Evolutionary conservation across 2,329 filamentous ascomycete species (phyloP).

Genomic region (Magnaporthales sp.): DNA sequence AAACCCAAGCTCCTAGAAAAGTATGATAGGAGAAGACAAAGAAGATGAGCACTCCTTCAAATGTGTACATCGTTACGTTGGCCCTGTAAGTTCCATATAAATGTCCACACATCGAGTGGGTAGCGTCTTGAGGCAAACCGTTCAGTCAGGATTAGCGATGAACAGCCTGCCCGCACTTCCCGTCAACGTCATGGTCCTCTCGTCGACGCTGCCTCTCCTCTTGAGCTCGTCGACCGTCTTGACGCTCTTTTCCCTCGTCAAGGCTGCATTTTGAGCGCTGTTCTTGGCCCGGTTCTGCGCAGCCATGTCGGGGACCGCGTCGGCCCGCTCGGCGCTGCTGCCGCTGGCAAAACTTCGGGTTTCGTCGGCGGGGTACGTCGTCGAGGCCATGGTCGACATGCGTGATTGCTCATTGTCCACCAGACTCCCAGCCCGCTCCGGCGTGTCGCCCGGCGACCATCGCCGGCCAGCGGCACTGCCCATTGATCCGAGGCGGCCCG

Average conservation of each 20-base stretch:
- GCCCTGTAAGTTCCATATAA: neutral
- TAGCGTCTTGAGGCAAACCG: neutral
- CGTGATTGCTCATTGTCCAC: conserved; percentile 20
- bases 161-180: conserved; percentile 56
- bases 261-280: conserved; percentile 45
- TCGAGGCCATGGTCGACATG: conserved; percentile 20
- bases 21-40: neutral
- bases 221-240: conserved; percentile 64
- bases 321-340: conserved; percentile 52
- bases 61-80: neutral
- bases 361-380: conserved; percentile 18
- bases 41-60: neutral
- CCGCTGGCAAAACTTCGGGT: conserved; percentile 44
- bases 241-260: conserved; percentile 56
- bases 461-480: conserved; percentile 28
- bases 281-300: conserved; percentile 44
- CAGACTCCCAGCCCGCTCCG: conserved; percentile 44
- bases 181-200: conserved; percentile 68
- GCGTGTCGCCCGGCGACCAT: conserved; percentile 47
- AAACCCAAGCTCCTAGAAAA: neutral
- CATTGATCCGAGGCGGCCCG: conserved; percentile 29
- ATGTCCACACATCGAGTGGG: conserved; percentile 3
- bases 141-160: conserved; percentile 75
- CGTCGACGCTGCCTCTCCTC: conserved; percentile 74
- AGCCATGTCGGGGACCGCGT: conserved; percentile 51